phyloP scores from a whole-genome alignment of 495 filamentous ascomycete genomes.

The Neurospora sp. region DNA sequence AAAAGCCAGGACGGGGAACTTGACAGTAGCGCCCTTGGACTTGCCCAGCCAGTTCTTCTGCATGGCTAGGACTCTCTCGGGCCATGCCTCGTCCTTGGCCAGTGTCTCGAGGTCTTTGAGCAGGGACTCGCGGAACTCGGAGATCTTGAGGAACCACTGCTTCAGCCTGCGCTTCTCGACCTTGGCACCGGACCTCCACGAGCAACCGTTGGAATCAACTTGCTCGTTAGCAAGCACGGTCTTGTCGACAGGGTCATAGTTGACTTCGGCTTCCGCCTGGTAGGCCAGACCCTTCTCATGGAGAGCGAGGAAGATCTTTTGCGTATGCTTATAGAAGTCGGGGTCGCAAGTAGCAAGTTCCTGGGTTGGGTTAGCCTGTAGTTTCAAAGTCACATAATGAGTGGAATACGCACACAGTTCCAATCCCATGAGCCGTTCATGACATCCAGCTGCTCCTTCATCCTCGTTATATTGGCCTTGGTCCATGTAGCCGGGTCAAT shows the following conservation, averaged over 20 bases:
- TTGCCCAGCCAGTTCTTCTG: conserved; percentile 85
- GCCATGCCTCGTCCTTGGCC: conserved; percentile 55
- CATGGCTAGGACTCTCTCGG: conserved; percentile 70
- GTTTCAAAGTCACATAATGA: not conserved
- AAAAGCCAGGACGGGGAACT: conserved; percentile 47
- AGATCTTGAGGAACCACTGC: conserved; percentile 88
- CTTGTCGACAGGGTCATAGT: conserved; percentile 83
- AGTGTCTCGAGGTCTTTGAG: conserved; percentile 62
- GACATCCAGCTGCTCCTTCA: conserved; percentile 68
- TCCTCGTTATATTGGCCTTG: conserved; percentile 61
- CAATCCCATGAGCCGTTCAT: conserved; percentile 80
- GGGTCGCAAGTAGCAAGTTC: conserved; percentile 78
- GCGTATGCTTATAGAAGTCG: conserved; percentile 79
- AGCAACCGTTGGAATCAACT: conserved; percentile 71
- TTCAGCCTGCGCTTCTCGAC: conserved; percentile 71
- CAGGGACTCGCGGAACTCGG: conserved; percentile 62
- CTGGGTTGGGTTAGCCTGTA: conserved; percentile 28
- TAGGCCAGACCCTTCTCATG: conserved; percentile 65
- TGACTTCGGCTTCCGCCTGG: conserved; percentile 68
- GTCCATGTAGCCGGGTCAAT: conserved; percentile 75
- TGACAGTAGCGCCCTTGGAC: conserved; percentile 60
- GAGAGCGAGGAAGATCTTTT: conserved; percentile 69
- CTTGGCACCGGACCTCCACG: conserved; percentile 80
- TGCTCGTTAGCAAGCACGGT: conserved; percentile 90
- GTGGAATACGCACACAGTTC: conserved; percentile 52